A percentile compares a stretch with the other conserved stretches of the same genome.
These are phyloP conservation scores for Alternaria sp. DNA, from an alignment of 2,329 filamentous ascomycete genomes.

Conservation along the genomic window DNA sequence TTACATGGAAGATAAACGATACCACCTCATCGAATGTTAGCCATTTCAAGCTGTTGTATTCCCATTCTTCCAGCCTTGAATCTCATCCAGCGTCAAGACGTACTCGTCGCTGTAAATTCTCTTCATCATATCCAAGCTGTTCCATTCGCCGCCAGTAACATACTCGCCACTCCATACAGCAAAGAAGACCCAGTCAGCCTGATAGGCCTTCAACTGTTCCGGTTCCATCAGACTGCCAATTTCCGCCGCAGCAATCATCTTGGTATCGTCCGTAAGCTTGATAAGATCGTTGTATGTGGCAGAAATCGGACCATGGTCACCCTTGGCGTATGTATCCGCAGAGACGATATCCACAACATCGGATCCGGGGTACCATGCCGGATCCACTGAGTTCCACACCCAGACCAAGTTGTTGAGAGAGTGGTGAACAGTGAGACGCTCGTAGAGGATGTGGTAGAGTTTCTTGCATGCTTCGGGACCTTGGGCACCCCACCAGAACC, in stretches of 20 bases:
- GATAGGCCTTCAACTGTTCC: conserved; percentile 53
- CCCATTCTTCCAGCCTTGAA: conserved; percentile 33
- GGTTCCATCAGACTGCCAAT: conserved; percentile 59
- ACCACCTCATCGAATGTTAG: background rate
- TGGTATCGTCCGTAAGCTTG: conserved; percentile 55
- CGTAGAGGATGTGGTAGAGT: conserved; percentile 56
- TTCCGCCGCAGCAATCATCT: conserved; percentile 59
- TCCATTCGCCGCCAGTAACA: conserved; percentile 55
- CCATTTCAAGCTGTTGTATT: background rate
- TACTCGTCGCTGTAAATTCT: conserved; percentile 42
- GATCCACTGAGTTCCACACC: conserved; percentile 59
- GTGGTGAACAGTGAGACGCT: conserved; percentile 57
- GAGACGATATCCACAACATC: conserved; percentile 57
- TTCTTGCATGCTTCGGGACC: conserved; percentile 57
- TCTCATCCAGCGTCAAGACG: conserved; percentile 41
- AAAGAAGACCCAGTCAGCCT: conserved; percentile 60
- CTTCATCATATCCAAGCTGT: conserved; percentile 53
- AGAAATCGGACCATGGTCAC: conserved; percentile 55
- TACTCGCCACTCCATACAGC: conserved; percentile 57
- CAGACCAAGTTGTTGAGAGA: conserved; percentile 59
- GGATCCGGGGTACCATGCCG: conserved; percentile 60
- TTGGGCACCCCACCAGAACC: conserved; percentile 64
- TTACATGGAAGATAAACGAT: background rate
- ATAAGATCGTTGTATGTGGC: conserved; percentile 57
- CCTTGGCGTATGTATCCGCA: conserved; percentile 57